Evolutionary conservation across 225 moss, liverwort and hornwort species (phyloP), one percentile per base, ranked within the genome.

Genomic region (Asterella californica): DNA sequence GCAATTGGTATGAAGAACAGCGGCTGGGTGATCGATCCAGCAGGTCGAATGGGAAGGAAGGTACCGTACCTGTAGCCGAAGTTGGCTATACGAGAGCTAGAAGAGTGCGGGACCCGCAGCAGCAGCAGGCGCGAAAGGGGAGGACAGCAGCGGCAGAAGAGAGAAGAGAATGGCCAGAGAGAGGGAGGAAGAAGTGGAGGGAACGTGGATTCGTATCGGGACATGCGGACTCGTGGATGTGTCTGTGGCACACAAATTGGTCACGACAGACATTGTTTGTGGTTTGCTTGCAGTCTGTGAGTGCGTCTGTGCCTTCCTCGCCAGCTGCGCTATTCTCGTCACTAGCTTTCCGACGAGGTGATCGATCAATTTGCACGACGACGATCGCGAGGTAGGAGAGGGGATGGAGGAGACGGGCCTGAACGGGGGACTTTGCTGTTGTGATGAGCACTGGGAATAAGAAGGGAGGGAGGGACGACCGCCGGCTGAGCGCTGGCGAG

Each of bases 401-500:
- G 9, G 10, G 70, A 24, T 34, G 36, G 25, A n/a, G 45, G 21
- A 14, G 21, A 38, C 15, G 36, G 66, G 66, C 14, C 22, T 38
- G 17, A 42, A 18, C 29, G 29, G 72, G 10, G 54, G 34, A 70
- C 34, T 32, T 22, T 24, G 36, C 6, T 57, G 3, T 17, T 59
- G 57, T 70, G 38, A 75, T 52, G 74, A 52, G 30, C 18, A 6
- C 17, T 38, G 21, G 46, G 70, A 14, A 46, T 46, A 53, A 75
- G 75, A 18, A 29, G 74, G 32, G 9, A 15, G 4, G 75, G 34
- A 57, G 57, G 25, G 34, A 57, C 34, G 55, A 25, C 17, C 55
- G 75, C 75, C 75, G 34, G 54, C 54, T 30, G 57, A 36, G 2
- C 11, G 75, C 75, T 55, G 72, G 42, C 72, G 48, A 72, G 72